Evolutionary conservation across 129 eudicot genomes (phyloP).

Genomic region (Ambrosia artemisiifolia): DNA sequence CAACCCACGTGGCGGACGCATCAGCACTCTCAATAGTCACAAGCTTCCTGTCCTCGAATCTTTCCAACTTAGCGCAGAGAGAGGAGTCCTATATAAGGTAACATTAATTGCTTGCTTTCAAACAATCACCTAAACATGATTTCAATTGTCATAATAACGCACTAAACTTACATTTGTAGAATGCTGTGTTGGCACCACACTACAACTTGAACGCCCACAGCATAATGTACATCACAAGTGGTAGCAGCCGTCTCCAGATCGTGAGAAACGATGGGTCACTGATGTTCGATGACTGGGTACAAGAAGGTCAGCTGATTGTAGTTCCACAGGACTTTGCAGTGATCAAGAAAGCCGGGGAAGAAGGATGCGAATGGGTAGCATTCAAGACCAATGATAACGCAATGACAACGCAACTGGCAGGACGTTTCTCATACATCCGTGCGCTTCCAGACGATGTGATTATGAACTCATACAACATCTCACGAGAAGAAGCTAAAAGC

Average conservation of each 20-base stretch:
- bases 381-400: constrained; percentile 67
- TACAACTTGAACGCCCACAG: constrained; percentile 57
- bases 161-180: constrained; percentile 23
- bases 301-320: constrained; percentile 51
- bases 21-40: constrained; percentile 45
- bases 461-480: constrained; percentile 41
- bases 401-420: constrained; percentile 41
- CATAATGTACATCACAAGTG: constrained; percentile 47
- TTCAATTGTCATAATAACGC: no score
- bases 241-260: constrained; percentile 58
- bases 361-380: constrained; percentile 63
- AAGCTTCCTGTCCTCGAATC: constrained; percentile 55
- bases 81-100: constrained; percentile 66
- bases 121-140: no score
- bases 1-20: constrained; percentile 65
- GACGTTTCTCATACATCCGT: constrained; percentile 47
- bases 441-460: constrained; percentile 57
- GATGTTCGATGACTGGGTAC: constrained; percentile 48
- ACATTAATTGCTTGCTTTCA: no score
- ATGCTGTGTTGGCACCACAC: constrained; percentile 59
- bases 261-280: constrained; percentile 43
- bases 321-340: constrained; percentile 73
- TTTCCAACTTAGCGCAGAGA: constrained; percentile 59
- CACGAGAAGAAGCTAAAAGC: constrained; percentile 48
- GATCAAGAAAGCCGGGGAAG: constrained; percentile 51